A percentile compares a stretch with the other conserved stretches of the same genome.
Conservation (phyloP, 805 yeast species). For the Kodamaea kakaduensis region DNA sequence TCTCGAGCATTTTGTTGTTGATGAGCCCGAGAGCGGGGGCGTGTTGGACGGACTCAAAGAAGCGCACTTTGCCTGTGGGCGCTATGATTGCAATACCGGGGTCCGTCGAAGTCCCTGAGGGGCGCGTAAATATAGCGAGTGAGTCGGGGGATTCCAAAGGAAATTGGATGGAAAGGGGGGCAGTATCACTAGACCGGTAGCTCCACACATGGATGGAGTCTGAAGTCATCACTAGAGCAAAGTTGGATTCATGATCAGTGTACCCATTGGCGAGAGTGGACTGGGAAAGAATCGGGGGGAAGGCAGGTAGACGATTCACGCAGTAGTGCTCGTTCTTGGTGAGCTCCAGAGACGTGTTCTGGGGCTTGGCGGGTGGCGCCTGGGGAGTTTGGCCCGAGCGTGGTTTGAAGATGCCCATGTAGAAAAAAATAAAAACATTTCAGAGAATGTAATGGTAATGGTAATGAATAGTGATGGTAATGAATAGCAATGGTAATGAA, state of each 20-base stretch:
- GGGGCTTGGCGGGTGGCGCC: background rate
- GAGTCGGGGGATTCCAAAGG: conserved; percentile 29
- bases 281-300: conserved; percentile 42
- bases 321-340: conserved; percentile 57
- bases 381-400: background rate
- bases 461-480: too few relatives aligned
- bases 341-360: conserved; percentile 36
- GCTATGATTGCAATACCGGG: conserved; percentile 73
- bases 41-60: conserved; percentile 70
- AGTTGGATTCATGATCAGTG: conserved; percentile 44
- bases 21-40: conserved; percentile 64
- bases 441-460: too few relatives aligned
- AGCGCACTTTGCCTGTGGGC: conserved; percentile 54
- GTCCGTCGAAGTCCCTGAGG: conserved; percentile 45
- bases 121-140: conserved; percentile 54
- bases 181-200: conserved; percentile 55
- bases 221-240: conserved; percentile 48
- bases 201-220: conserved; percentile 63
- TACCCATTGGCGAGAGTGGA: conserved; percentile 34
- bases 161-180: conserved; percentile 56
- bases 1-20: conserved; percentile 40
- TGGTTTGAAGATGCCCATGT: conserved; percentile 1
- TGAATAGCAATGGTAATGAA: too few relatives aligned
- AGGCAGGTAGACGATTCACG: conserved; percentile 52
- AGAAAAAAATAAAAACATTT: background rate